Conservation (phyloP, 768 basidiomycete genomes). For the Tricholoma hemisulphureum region DNA sequence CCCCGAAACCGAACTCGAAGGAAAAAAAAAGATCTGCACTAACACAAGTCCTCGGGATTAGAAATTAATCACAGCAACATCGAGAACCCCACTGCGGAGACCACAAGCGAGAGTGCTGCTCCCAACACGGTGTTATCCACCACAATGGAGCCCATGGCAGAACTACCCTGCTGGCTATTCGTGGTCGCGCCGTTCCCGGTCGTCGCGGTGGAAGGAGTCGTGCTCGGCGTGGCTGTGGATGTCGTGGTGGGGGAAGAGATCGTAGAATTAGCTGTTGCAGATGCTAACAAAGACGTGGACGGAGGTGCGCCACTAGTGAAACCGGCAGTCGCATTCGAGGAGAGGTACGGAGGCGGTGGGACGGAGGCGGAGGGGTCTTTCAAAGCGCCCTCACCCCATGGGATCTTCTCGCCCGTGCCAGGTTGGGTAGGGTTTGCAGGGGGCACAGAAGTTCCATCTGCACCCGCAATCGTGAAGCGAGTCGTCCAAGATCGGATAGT, state of each 20-base stretch:
- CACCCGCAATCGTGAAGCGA: conserved; percentile 69
- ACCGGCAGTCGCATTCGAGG: neutral
- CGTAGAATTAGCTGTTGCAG: neutral
- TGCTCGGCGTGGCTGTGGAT: neutral
- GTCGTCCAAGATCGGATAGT: conserved; percentile 61
- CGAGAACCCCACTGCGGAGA: conserved; percentile 13
- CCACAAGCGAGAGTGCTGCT: conserved; percentile 14
- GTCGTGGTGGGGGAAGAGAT: neutral
- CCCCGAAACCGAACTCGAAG: neutral
- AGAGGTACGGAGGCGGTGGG: conserved; percentile 29
- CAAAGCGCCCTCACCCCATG: conserved; percentile 69
- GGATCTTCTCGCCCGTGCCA: conserved; percentile 47
- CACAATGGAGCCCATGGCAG: conserved; percentile 12
- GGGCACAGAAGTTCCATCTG: conserved; percentile 42
- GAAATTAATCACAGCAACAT: conserved; percentile 14
- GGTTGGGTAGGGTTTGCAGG: conserved; percentile 57
- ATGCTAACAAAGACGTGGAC: conserved; percentile 11
- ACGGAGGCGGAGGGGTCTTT: conserved; percentile 40
- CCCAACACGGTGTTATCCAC: conserved; percentile 20
- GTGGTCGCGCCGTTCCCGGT: conserved; percentile 11
- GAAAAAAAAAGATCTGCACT: neutral
- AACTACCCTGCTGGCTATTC: conserved; percentile 10
- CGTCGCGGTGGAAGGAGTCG: neutral
- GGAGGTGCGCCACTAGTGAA: neutral
- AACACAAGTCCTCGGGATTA: neutral